Evolutionary conservation across 495 filamentous ascomycete genomes (phyloP), one percentile per base, ranked within the genome.

Genomic region (Geopyxis carbonaria): DNA sequence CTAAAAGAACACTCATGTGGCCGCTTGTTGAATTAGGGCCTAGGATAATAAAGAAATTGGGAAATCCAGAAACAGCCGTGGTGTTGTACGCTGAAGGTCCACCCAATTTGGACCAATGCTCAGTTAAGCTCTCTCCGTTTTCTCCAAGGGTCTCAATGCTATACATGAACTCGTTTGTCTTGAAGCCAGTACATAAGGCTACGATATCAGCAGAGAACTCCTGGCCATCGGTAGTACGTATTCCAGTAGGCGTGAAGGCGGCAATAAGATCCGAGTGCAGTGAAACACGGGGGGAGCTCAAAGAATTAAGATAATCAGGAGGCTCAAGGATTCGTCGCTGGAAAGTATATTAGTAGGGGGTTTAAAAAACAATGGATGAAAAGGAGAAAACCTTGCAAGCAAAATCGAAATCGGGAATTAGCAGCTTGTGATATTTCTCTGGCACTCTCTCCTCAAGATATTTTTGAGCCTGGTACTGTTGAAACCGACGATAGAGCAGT

Each of bases 41-140:
- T 46, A 73, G 70, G 4, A 79, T 53, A 27, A 75, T 65, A 57
- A 80, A 80, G 55, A 78, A 71, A 40, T 80, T 80, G 0, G 75
- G 75, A 50, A 75, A 80, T 0, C 65, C 64, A 40, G 76, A 69
- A 57, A 80, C 62, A 2, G 73, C 71, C 30, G 68, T 69, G 3
- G 72, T 73, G 38, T 69, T 65, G 51, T 80, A 80, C 4, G 73
- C 69, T 42, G 73, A 71, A 0, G 74, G 55, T 0, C 71, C 70
- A 10, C 61, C 71, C 22, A 63, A 53, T 40, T 64, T 59, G 0
- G 67, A 59, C 65, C 70, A 76, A 0, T 68, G 53, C 30, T 72
- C 61, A 20, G 68, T 54, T 19, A 78, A 55, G 23, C 60, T 54
- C 35, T 60, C 61, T 22, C 64, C 66, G 7, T 53, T 54, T 46